These are phyloP conservation scores for Rosa persica DNA, from an alignment of 306 rosid species.

Conservation along the genomic window DNA sequence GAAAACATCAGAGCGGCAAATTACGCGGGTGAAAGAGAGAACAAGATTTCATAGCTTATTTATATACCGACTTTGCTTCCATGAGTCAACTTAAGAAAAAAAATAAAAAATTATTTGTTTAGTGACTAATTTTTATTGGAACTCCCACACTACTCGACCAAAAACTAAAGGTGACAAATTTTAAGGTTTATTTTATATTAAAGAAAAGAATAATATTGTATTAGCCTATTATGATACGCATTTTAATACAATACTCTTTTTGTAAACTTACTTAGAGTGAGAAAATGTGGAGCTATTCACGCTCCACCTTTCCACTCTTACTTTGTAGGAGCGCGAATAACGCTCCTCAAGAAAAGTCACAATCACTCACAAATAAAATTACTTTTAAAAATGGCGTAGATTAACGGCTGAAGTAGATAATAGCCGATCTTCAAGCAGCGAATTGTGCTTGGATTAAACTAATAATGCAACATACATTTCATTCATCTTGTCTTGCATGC, in stretches of 20 bases:
- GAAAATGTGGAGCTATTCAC: not conserved
- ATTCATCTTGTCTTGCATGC: not conserved
- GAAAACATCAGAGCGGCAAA: conserved; percentile 5
- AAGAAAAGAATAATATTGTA: too few relatives aligned
- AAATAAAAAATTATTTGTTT: not conserved
- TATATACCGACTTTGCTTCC: not conserved
- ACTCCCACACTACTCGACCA: not conserved
- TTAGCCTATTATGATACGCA: too few relatives aligned
- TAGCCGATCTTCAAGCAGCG: conserved; percentile 4
- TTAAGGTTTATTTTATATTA: too few relatives aligned
- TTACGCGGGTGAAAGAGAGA: conserved; percentile 28
- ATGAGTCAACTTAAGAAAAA: not conserved
- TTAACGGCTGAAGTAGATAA: not conserved
- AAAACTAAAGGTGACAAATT: not conserved
- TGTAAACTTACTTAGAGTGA: not conserved
- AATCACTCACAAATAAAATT: not conserved
- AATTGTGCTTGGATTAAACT: not conserved
- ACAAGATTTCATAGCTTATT: not conserved
- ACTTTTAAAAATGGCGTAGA: not conserved
- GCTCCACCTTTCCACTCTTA: not conserved
- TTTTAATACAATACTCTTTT: not conserved
- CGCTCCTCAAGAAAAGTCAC: not conserved
- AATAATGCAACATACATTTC: not conserved
- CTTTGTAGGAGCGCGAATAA: not conserved
- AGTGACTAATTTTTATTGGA: not conserved